These are phyloP conservation scores for Xanthoceras sorbifolium DNA, from an alignment of 345 rosid genomes.

Conservation along the genomic window DNA sequence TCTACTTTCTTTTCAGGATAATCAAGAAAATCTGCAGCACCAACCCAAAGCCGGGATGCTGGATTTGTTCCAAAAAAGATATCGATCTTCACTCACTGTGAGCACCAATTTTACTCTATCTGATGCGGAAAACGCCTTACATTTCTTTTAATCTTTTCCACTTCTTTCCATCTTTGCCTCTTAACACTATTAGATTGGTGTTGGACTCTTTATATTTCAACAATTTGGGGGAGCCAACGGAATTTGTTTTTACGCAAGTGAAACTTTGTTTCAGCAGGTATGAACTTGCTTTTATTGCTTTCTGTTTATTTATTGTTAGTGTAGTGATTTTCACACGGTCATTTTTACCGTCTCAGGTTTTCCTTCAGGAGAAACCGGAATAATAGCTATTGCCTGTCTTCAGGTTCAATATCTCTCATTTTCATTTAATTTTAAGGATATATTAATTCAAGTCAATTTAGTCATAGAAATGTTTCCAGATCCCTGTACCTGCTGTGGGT, in stretches of 20 bases:
- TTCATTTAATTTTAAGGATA: neutral
- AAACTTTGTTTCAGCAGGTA: constrained; percentile 5
- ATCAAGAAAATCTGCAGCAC: neutral
- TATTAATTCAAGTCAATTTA: neutral
- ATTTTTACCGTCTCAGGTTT: neutral
- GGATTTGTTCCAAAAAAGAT: neutral
- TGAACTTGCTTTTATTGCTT: neutral
- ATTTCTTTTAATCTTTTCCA: neutral
- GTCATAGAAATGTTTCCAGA: neutral
- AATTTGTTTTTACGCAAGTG: neutral
- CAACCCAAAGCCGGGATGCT: neutral
- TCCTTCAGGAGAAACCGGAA: constrained; percentile 1
- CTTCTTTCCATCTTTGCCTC: neutral
- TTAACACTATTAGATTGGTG: neutral
- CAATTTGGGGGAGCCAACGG: neutral
- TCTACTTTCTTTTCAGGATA: neutral
- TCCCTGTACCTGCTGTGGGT: neutral
- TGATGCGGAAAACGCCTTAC: neutral
- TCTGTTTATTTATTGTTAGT: neutral
- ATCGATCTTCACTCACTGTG: neutral
- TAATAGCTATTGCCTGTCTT: neutral
- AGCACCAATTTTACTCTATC: neutral
- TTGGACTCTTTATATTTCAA: neutral
- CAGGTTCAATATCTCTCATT: neutral
- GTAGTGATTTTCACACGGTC: neutral